Evolutionary conservation across 257 asterid species (phyloP).

Genomic region (Catharanthus roseus): DNA sequence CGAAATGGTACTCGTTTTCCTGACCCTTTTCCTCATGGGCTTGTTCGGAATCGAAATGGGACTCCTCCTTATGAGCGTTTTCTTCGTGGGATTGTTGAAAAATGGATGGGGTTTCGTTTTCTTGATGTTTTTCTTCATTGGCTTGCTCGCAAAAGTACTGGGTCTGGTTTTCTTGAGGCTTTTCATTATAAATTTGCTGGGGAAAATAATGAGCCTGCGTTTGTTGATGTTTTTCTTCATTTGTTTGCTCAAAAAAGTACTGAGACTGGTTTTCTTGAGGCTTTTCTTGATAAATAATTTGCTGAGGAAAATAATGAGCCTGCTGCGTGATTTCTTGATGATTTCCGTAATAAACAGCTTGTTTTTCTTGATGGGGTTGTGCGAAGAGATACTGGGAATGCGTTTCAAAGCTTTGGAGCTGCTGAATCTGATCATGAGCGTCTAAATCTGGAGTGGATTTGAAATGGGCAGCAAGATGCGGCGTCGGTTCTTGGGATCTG

Average conservation of each 20-base stretch:
- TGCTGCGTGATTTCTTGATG: conserved; percentile 5
- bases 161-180: conserved; percentile 10
- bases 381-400: conserved; percentile 41
- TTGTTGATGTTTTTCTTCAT: no score
- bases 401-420: conserved; percentile 22
- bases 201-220: conserved; percentile 14
- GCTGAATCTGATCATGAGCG: conserved; percentile 17
- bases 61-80: conserved; percentile 1
- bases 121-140: conserved; percentile 11
- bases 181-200: conserved; percentile 19
- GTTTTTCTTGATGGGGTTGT: conserved; percentile 19
- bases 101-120: conserved; percentile 21
- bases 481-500: conserved; percentile 39
- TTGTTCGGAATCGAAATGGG: conserved; percentile 9
- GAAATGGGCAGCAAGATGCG: conserved; percentile 9
- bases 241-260: conserved; percentile 21
- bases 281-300: conserved; percentile 17
- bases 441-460: conserved; percentile 32
- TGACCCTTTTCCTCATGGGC: conserved; percentile 4
- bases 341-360: no score
- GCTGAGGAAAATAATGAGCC: conserved; percentile 17
- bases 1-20: conserved; percentile 12
- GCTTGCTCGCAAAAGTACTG: conserved; percentile 20
- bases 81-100: conserved; percentile 15
- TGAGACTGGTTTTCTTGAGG: conserved; percentile 15